phyloP scores from a whole-genome alignment of 2,329 filamentous ascomycete species.

The Xylariaceae sp. region DNA sequence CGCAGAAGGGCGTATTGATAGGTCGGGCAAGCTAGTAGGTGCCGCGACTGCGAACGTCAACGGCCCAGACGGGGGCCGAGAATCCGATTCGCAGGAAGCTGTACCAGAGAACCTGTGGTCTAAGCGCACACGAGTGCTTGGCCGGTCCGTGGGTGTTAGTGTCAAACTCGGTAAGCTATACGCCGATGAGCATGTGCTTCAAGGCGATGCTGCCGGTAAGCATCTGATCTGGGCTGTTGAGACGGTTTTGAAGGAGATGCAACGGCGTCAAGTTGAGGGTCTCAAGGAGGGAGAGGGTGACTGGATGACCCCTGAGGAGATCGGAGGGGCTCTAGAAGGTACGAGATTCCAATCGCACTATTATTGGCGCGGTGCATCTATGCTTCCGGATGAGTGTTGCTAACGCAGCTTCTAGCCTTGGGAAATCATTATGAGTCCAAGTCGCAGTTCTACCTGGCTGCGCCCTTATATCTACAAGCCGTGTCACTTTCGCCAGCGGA shows the following conservation, averaged over 20 bases:
- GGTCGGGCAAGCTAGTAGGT: conserved; percentile 33
- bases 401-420: conserved; percentile 49
- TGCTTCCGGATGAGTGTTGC: neutral
- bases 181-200: conserved; percentile 66
- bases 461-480: conserved; percentile 82
- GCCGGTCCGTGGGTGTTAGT: conserved; percentile 67
- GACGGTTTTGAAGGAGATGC: conserved; percentile 67
- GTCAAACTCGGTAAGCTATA: conserved; percentile 85
- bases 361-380: conserved; percentile 1
- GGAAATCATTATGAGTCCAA: conserved; percentile 70
- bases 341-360: conserved; percentile 10
- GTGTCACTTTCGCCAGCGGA: conserved; percentile 59
- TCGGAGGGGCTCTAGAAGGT: conserved; percentile 70
- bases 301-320: conserved; percentile 66
- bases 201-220: conserved; percentile 69
- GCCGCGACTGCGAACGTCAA: conserved; percentile 7
- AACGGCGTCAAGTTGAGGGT: conserved; percentile 60
- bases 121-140: conserved; percentile 62
- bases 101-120: conserved; percentile 47
- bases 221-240: conserved; percentile 76
- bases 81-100: conserved; percentile 15
- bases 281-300: conserved; percentile 63
- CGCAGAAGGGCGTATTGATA: conserved; percentile 42
- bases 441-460: conserved; percentile 71
- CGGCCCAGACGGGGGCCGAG: conserved; percentile 16